A percentile compares a stretch with the other conserved stretches of the same genome.
Conservation (phyloP, 2,329 filamentous ascomycete species). For the Pestalotiopsis sp. region DNA sequence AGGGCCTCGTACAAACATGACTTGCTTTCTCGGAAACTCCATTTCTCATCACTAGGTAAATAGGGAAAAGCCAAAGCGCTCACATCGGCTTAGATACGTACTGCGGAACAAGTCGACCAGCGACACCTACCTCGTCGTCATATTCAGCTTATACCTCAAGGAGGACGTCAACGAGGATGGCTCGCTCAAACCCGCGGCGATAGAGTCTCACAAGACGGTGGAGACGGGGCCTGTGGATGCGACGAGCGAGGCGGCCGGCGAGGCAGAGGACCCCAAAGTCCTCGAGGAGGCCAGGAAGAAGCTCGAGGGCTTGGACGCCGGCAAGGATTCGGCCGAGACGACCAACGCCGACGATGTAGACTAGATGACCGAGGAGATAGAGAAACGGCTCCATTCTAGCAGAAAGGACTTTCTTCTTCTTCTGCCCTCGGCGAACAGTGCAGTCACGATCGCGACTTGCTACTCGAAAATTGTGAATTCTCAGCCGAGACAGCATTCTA, state of each 20-base stretch:
- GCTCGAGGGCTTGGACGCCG: constrained; percentile 27
- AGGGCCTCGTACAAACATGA: no score
- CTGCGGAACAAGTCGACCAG: constrained; percentile 78
- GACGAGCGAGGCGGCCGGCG: constrained; percentile 22
- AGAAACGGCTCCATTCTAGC: background rate
- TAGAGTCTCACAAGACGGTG: constrained; percentile 35
- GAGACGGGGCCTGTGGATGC: constrained; percentile 24
- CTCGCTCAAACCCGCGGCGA: constrained; percentile 45
- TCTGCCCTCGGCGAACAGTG: background rate
- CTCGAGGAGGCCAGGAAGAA: constrained; percentile 41
- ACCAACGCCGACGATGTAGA: constrained; percentile 48
- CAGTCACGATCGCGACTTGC: no score
- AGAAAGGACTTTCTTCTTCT: background rate
- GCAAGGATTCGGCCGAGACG: constrained; percentile 21
- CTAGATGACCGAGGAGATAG: constrained; percentile 21
- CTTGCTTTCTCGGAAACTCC: constrained; percentile 2
- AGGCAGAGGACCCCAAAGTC: constrained; percentile 25
- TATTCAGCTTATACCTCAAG: constrained; percentile 76
- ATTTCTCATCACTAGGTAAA: constrained; percentile 26
- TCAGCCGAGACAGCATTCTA: background rate
- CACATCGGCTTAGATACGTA: constrained; percentile 88
- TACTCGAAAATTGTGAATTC: no score
- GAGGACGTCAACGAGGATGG: constrained; percentile 66
- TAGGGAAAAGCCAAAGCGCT: constrained; percentile 56
- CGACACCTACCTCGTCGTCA: constrained; percentile 77